Evolutionary conservation across 2,329 filamentous ascomycete species (phyloP), one percentile per base, ranked within the genome.

Genomic region (Whalleya microplaca): DNA sequence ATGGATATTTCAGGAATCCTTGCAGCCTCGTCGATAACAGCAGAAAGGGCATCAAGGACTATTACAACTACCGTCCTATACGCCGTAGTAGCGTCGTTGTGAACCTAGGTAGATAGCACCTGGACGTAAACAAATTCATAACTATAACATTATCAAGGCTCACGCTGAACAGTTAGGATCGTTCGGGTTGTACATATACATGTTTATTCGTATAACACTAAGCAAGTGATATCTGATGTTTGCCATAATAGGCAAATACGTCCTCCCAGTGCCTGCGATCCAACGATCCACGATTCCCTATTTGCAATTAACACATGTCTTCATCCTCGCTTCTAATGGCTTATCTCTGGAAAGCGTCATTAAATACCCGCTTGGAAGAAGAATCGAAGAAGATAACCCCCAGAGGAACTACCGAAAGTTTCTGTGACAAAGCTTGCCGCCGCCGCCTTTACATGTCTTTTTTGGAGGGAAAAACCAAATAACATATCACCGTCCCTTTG

Each of bases 131-230:
- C n/a, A n/a, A n/a, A n/a, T n/a, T n/a, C 27, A 29, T 29, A 29
- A 5, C 12, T 29, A 12, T 12, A 5, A 12, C 27, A 29, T 29
- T 29, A 29, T 12, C 12, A 12, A 29, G 27, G 32, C 7, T 37
- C 23, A 27, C 23, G 23, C 23, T 37, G 32, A 37, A 12, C 32
- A 37, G 3, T 12, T 37, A 5, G 14, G 84, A 88, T 45, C 10
- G 19, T 23, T 45, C 43, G 7, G 43, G 12, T 27, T 45, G 21
- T 20, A 45, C 43, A 45, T 45, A 27, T 45, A 45, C 43, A 45
- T 12, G 7, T 45, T 45, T 7, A 21, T 45, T 21, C 7, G 12
- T 45, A 12, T 37, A 12, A 14, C 32, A 8, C 20, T 45, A 45
- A 6, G 20, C 10, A 23, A 45, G 19, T 27, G 20, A 20, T 23